Percentiles rank a stretch among this genome's conserved stretches.
Evolutionary conservation across 2,329 filamentous ascomycete genomes (phyloP).

Genomic region (Aquanectria penicillioides): DNA sequence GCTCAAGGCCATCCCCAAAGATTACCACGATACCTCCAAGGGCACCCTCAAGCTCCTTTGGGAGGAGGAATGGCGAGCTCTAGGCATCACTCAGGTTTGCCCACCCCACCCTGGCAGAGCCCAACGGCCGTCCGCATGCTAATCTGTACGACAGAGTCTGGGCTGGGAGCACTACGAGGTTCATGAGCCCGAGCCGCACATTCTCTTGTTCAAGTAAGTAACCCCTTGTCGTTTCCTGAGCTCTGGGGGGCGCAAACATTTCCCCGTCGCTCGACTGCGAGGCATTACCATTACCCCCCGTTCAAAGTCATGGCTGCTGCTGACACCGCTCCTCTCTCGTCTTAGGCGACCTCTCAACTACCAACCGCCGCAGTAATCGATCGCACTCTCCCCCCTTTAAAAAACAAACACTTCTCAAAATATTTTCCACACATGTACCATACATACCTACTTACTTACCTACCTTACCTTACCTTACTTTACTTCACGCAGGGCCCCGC

Average conservation of each 20-base stretch:
- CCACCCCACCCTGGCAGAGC: conserved; percentile 1
- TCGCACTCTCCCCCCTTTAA: conserved; percentile 1
- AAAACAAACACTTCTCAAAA: conserved; percentile 27
- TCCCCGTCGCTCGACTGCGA: no score
- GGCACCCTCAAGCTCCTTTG: conserved; percentile 95
- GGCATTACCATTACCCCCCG: no score
- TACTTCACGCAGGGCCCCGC: conserved; percentile 29
- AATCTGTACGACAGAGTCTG: conserved; percentile 73
- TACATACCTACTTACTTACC: conserved; percentile 45
- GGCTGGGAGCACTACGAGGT: conserved; percentile 99
- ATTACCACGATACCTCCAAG: conserved; percentile 89
- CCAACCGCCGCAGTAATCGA: conserved; percentile 70
- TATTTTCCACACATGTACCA: conserved; percentile 38
- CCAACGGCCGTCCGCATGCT: conserved; percentile 24
- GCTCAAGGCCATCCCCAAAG: conserved; percentile 95
- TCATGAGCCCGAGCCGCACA: conserved; percentile 98
- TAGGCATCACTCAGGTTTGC: conserved; percentile 94
- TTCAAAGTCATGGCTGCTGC: no score
- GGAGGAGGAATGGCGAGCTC: conserved; percentile 97
- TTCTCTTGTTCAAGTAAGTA: conserved; percentile 95
- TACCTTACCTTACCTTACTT: conserved; percentile 22
- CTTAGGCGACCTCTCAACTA: conserved; percentile 86
- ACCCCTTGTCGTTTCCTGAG: no score
- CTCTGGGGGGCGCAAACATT: no score
- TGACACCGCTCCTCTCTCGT: neutral